Base-by-base conservation (phyloP, 768 basidiomycete species). In the Lactarius tabidus region DNA sequence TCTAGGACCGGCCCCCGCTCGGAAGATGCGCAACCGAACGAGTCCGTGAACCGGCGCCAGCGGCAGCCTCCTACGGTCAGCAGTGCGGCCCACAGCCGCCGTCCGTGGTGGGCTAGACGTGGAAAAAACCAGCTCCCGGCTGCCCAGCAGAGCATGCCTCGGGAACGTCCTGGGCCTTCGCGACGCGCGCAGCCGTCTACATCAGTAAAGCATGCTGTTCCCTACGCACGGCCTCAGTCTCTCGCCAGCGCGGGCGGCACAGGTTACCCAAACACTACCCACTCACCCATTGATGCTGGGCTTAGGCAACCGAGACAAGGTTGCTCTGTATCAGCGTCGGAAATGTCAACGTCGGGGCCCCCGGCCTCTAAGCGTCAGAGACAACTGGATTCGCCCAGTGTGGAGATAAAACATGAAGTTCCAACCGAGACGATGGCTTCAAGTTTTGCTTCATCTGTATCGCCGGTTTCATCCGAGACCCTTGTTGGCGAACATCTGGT, bases 1-100 rank as follows among this genome's bases (percentile, higher is more conserved):
- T n/a, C n/a, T 17, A 31, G 57, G 9, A n/a, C 65, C 15, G 33
- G 51, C 35, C 10, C 59, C 20, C 51, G n/a, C 28, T 17, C 57
- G 2, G 69, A 69, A 59, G 67, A 69, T 54, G 69, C 67, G 1
- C 69, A 69, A 36, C 69, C 67, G 45, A 69, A 69, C 17, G 67
- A 69, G 35, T 60, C 52, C 2, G 53, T 69, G 18, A 59, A 61
- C 29, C 68, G 43, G 18, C 62, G 67, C 5, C 55, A 61, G 31
- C 52, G 45, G 7, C 4, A 15, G 23, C 69, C 69, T 20, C 69
- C 67, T 1, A 26, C 60, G 0, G 43, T 69, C 36, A 61, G 23
- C 10, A 65, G n/a, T n/a, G 60, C 39, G 23, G 23, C 41, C 35
- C 15, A 28, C 39, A 52, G 28, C 53, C 63, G 38, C 8, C 23